Evolutionary conservation across 2,329 filamentous ascomycete species (phyloP).

Genomic region (Ophiostoma novo-ulmi): DNA sequence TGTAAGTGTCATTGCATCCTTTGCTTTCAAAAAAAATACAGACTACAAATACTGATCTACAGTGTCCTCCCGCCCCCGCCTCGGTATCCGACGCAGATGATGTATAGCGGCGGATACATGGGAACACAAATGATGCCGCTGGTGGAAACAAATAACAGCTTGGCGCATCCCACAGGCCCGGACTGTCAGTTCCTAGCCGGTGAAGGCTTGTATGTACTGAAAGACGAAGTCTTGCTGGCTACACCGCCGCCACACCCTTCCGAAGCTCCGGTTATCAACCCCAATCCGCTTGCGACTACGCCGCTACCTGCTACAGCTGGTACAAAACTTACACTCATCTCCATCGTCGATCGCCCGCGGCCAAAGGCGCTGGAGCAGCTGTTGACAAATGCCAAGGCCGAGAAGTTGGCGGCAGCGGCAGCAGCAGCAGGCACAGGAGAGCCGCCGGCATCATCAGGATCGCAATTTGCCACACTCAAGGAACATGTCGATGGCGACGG

Average conservation of each 20-base stretch:
- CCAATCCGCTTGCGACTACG: slow-evolving; percentile 83
- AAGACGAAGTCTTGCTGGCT: slow-evolving; percentile 86
- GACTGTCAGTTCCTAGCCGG: slow-evolving; percentile 89
- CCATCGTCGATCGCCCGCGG: slow-evolving; percentile 57
- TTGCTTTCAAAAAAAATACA: no score
- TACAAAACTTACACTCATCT: slow-evolving; percentile 75
- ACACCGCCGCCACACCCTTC: slow-evolving; percentile 94
- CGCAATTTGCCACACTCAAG: slow-evolving; percentile 21
- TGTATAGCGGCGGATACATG: slow-evolving; percentile 66
- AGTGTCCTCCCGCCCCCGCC: slow-evolving; percentile 83
- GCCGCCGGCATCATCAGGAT: neutral
- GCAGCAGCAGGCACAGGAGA: neutral
- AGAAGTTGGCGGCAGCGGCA: slow-evolving; percentile 43
- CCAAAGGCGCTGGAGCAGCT: slow-evolving; percentile 51
- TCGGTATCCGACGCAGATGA: slow-evolving; percentile 70
- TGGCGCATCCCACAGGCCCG: slow-evolving; percentile 71
- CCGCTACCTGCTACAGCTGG: slow-evolving; percentile 79
- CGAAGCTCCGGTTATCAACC: slow-evolving; percentile 78
- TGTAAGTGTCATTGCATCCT: slow-evolving; percentile 20
- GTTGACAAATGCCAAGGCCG: slow-evolving; percentile 34
- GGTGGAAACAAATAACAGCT: slow-evolving; percentile 89
- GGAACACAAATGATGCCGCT: slow-evolving; percentile 65
- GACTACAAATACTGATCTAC: slow-evolving; percentile 11
- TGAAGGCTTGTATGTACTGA: slow-evolving; percentile 72
- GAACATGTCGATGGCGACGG: slow-evolving; percentile 26